These are phyloP conservation scores for Acanthamoeba castellanii DNA, from an alignment of 208 protist species.

Conservation along the genomic window DNA sequence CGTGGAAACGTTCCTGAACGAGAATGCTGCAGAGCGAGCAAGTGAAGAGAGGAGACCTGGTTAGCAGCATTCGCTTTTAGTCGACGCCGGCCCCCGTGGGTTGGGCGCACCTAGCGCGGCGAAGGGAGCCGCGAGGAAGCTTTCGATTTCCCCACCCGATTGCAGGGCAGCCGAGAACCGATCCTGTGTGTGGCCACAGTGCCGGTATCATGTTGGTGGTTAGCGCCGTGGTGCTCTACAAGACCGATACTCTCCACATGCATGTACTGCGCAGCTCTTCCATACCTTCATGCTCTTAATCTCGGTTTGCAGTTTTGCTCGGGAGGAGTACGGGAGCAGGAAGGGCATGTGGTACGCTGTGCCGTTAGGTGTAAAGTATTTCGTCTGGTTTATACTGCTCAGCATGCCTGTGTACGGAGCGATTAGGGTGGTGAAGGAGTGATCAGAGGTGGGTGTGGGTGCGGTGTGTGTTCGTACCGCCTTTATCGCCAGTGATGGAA, in stretches of 20 bases:
- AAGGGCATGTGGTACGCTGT: neutral
- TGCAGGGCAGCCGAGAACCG: neutral
- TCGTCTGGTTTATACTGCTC: neutral
- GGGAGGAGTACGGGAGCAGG: neutral
- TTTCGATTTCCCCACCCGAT: neutral
- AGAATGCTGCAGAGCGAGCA: neutral
- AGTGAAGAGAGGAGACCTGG: neutral
- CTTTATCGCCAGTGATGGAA: neutral
- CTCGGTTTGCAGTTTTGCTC: neutral
- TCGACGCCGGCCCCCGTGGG: neutral
- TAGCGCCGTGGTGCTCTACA: too few species aligned
- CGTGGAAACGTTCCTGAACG: slow-evolving; percentile 10
- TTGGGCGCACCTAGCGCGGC: neutral
- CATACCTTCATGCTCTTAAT: neutral
- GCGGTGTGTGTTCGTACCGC: neutral
- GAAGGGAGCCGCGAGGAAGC: neutral
- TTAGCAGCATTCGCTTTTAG: neutral
- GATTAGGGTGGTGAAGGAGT: too few species aligned
- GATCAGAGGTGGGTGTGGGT: neutral
- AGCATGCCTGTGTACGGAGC: neutral
- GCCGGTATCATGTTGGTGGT: too few species aligned
- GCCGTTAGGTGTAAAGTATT: neutral
- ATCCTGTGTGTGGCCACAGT: neutral
- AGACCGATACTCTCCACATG: neutral
- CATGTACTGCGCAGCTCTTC: neutral